Evolutionary conservation across 2,329 filamentous ascomycete genomes (phyloP).

Genomic region (Raffaelea ambrosiae): DNA sequence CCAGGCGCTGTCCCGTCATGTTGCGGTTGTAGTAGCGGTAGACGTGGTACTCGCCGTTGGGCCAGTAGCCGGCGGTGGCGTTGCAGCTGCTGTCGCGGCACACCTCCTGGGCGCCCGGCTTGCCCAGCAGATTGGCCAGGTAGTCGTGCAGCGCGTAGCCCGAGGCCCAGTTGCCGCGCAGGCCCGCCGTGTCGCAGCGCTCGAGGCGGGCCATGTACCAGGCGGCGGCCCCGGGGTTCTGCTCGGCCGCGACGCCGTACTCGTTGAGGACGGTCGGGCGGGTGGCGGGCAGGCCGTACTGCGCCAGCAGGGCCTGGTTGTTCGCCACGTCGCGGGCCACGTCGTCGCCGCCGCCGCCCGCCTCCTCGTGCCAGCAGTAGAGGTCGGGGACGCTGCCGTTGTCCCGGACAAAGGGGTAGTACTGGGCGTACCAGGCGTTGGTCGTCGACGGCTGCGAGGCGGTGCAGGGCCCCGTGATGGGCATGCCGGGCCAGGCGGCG

Average conservation of each 20-base stretch:
- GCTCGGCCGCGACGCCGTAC: constrained; percentile 31
- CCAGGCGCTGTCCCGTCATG: constrained; percentile 1
- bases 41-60: not conserved
- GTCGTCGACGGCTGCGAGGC: constrained; percentile 29
- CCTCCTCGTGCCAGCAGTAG: constrained; percentile 33
- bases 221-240: constrained; percentile 29
- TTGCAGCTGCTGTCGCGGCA: not conserved
- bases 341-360: constrained; percentile 18
- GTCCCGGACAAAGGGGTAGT: constrained; percentile 22
- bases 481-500: too few relatives aligned
- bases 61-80: constrained; percentile 1
- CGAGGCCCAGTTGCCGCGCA: constrained; percentile 36
- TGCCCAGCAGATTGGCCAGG: constrained; percentile 28
- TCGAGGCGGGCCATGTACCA: constrained; percentile 40
- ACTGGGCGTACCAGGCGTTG: constrained; percentile 31
- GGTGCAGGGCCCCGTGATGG: constrained; percentile 7
- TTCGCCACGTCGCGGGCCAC: constrained; percentile 19
- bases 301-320: constrained; percentile 17
- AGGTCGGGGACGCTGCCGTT: constrained; percentile 32
- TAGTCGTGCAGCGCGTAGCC: constrained; percentile 32
- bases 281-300: constrained; percentile 20
- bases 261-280: constrained; percentile 38
- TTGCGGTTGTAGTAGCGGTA: not conserved
- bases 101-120: not conserved
- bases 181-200: constrained; percentile 29